Conservation (phyloP, 228 moss, liverwort and hornwort species). For the Sphagnum magellanicum region DNA sequence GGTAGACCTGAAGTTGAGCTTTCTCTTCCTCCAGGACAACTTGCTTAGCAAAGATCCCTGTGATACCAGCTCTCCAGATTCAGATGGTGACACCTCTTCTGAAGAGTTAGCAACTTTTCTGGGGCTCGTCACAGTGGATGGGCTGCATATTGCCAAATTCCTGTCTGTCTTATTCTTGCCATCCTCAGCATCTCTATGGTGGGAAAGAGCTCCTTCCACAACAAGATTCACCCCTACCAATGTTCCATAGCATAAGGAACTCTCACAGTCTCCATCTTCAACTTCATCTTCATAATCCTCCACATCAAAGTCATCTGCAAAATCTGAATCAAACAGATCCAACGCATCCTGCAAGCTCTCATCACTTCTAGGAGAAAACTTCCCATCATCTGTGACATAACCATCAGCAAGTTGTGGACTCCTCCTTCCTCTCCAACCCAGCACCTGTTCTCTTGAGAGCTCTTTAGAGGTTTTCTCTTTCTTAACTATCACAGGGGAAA, state of each 20-base stretch:
- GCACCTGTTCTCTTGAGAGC: conserved; percentile 41
- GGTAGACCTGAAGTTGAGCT: conserved; percentile 85
- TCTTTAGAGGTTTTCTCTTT: conserved; percentile 51
- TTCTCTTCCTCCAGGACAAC: conserved; percentile 81
- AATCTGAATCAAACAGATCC: conserved; percentile 81
- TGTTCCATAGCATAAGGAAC: conserved; percentile 92
- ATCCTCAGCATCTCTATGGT: conserved; percentile 56
- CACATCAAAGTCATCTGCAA: conserved; percentile 59
- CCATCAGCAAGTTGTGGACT: conserved; percentile 46
- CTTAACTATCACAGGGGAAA: conserved; percentile 24
- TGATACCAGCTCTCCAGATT: conserved; percentile 37
- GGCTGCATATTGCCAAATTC: conserved; percentile 60
- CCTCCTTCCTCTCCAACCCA: conserved; percentile 35
- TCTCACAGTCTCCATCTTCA: conserved; percentile 49
- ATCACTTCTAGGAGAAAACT: conserved; percentile 75
- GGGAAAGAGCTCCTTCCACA: conserved; percentile 86
- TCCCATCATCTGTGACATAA: conserved; percentile 63
- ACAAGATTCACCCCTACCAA: conserved; percentile 84
- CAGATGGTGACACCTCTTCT: conserved; percentile 48
- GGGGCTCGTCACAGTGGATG: conserved; percentile 44
- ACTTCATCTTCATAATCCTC: conserved; percentile 60
- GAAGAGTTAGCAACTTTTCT: conserved; percentile 35
- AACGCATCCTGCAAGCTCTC: conserved; percentile 72
- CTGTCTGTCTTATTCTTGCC: conserved; percentile 21
- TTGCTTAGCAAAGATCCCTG: conserved; percentile 64